Evolutionary conservation across 2,329 filamentous ascomycete species (phyloP), one percentile per base, ranked within the genome.

Genomic region (Pseudogymnoascus sp.): DNA sequence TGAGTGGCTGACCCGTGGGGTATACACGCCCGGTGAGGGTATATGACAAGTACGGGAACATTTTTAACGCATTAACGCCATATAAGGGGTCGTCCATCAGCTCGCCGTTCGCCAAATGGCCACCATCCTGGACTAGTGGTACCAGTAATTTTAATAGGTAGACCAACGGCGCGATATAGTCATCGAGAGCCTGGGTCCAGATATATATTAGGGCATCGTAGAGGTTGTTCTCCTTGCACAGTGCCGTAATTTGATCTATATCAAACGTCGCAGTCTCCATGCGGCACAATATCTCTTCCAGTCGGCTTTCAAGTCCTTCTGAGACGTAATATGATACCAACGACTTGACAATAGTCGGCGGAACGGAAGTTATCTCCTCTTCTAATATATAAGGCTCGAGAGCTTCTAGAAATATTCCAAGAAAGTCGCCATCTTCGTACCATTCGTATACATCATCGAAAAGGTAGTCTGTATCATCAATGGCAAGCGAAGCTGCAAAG

Each of bases 151-250:
- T 79, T 59, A 96, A 78, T 1, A 99, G 82, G 65, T 97, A 92
- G 68, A 91, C 88, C 63, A 97, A 80, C 1, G 95, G 93, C 1
- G 93, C 96, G 66, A 97, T 87, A 70, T 96, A 97, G 74, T 99
- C 96, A 66, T 81, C 80, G 29, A 99, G 79, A 2, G 91, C 92
- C 74, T 91, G 88, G 65, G 96, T 97, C 95, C 95, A 99, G 63
- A 99, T 90, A 73, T 97, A 97, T 47, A 96, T 92, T 63, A 97
- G 83, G 1, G 95, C 96, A 75, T 99, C 96, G 72, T 97, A 99
- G 3, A 99, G 82, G 67, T 89, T 86, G 74, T 97, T 87, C 72
- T 93, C 88, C 74, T 95, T 96, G 81, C 95, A 99, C 24, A 99
- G 80, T 11, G 84, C 83, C 0, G 93, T 97, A 64, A 96, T 86